These are phyloP conservation scores for Zangia roseola DNA, from an alignment of 768 basidiomycete species.

Conservation along the genomic window DNA sequence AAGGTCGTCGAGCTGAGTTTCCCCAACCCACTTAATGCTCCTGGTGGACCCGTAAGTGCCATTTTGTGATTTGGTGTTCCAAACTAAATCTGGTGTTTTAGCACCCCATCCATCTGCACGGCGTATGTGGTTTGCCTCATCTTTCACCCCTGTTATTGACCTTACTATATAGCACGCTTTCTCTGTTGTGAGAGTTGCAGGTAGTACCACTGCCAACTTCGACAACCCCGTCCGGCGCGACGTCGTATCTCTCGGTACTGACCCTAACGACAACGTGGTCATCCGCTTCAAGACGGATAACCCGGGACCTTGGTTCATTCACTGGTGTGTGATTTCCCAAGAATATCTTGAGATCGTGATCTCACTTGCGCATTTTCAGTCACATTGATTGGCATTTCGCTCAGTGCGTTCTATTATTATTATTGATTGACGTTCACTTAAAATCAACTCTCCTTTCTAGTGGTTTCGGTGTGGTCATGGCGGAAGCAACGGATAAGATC, in stretches of 20 bases:
- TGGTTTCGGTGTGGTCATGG: constrained; percentile 20
- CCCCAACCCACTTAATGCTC: constrained; percentile 28
- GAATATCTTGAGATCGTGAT: background rate
- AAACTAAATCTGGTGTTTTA: background rate
- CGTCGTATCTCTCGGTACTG: constrained; percentile 15
- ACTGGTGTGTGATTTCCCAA: constrained; percentile 25
- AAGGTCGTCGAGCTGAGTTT: constrained; percentile 44
- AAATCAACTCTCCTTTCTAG: constrained; percentile 1
- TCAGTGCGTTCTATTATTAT: constrained; percentile 3
- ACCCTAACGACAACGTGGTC: constrained; percentile 41
- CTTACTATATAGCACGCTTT: constrained; percentile 33
- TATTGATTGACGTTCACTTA: background rate
- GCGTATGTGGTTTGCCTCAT: constrained; percentile 21
- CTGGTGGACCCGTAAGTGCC: constrained; percentile 26
- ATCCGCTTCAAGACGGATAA: constrained; percentile 65
- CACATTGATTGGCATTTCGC: constrained; percentile 20
- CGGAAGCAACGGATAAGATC: constrained; percentile 10
- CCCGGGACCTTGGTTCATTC: constrained; percentile 55
- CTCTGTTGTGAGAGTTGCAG: constrained; percentile 31
- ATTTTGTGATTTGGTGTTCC: background rate
- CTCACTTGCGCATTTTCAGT: background rate
- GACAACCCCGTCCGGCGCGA: constrained; percentile 35
- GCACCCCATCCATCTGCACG: constrained; percentile 39
- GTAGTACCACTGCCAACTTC: constrained; percentile 28
- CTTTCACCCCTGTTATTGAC: background rate